Evolutionary conservation across 2,329 filamentous ascomycete species (phyloP), one percentile per base, ranked within the genome.

Genomic region (Alternaria sp.): DNA sequence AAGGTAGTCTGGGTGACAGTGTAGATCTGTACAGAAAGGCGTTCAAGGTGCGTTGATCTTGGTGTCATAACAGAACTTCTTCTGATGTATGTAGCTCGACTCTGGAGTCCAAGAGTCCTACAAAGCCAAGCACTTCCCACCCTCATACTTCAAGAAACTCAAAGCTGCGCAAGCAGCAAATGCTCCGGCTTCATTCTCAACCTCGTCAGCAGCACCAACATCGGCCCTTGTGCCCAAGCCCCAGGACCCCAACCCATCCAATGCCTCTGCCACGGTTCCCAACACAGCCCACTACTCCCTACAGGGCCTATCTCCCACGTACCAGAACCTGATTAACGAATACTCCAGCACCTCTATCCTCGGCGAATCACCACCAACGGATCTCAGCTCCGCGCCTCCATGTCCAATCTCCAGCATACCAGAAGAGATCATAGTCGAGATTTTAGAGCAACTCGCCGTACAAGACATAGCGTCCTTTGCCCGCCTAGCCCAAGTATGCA

Each of bases 1-100:
- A 90, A 69, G 95, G 95, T 0, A 95, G 87, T 62, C 82, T 98
- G 50, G 93, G 93, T 5, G 94, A 98, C 63, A 98, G 94, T 73
- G 77, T 99, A 54, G 87, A 86, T 65, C 84, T 96, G 50, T 99
- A 99, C 77, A 87, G 95, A 45, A 93, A 90, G 76, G 95, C 95
- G 0, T 98, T 96, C 76, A 88, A 90, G 75, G 92, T 94, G 79
- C 58, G 83, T 71, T 23, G 11, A 17, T 1, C 17, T 45, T 24
- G 3, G 4, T 17, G 21, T 3, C 23, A 26, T 10, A 8, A 26
- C 5, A 21, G 24, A 17, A 9, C 23, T 21, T 48, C 3, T 8
- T 39, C 59, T 71, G 23, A 72, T 55, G 13, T 8, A 10, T 11
- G 56, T 66, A 94, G 90, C 86, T 99, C 78, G 95, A 98, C 74